phyloP scores from a whole-genome alignment of 306 rosid genomes.

The Aeschynomene evenia region DNA sequence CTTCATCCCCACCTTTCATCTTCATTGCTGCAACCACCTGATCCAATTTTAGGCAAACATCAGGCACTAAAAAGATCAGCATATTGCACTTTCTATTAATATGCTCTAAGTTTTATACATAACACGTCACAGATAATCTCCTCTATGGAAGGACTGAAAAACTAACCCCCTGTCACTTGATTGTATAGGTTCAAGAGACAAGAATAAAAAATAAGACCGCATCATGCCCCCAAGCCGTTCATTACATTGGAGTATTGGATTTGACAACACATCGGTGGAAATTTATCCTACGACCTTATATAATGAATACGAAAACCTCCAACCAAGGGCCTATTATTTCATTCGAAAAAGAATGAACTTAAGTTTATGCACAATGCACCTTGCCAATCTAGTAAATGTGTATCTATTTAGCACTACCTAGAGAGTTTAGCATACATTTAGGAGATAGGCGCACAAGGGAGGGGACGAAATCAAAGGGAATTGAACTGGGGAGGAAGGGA shows the following conservation, averaged over 20 bases:
- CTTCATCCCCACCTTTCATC: slow-evolving; percentile 82
- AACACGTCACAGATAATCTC: background rate
- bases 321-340: background rate
- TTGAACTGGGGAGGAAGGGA: background rate
- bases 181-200: slow-evolving; percentile 1
- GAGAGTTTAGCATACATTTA: background rate
- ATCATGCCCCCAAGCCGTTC: background rate
- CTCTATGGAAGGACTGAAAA: background rate
- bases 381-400: background rate
- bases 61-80: background rate
- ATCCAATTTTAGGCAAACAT: slow-evolving; percentile 22
- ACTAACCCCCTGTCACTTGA: background rate
- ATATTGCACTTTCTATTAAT: background rate
- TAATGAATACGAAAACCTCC: slow-evolving; percentile 3
- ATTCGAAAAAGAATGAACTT: background rate
- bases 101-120: slow-evolving; percentile 3
- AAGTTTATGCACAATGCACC: background rate
- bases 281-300: background rate
- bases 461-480: background rate
- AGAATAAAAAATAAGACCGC: slow-evolving; percentile 4
- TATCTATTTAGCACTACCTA: background rate
- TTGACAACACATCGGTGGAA: background rate
- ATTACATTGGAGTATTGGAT: background rate
- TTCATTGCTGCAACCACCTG: slow-evolving; percentile 83
- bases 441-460: background rate